Evolutionary conservation across 176 grass and related monocot species (phyloP).

Genomic region (Miscanthus lutarioriparius): DNA sequence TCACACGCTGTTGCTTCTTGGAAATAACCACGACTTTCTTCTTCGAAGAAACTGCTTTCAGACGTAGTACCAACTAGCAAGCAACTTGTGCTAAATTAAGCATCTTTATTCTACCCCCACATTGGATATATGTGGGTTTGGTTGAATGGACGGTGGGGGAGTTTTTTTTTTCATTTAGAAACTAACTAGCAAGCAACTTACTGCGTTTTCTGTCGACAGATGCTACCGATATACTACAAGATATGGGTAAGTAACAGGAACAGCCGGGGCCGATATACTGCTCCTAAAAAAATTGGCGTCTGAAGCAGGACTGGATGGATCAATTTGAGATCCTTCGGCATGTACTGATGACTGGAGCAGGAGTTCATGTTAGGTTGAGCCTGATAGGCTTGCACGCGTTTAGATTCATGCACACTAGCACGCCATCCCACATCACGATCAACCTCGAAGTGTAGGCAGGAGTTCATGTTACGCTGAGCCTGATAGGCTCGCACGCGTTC

Average conservation of each 20-base stretch:
- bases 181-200: not conserved
- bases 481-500: not conserved
- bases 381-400: not conserved
- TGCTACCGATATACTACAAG: too few relatives aligned
- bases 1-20: not conserved
- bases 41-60: conserved; percentile 1
- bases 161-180: too few relatives aligned
- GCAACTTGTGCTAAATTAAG: not conserved
- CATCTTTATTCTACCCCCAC: not conserved
- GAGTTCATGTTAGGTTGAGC: too few relatives aligned
- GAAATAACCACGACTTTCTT: not conserved
- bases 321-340: too few relatives aligned
- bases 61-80: not conserved
- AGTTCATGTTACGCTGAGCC: not conserved
- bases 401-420: not conserved
- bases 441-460: too few relatives aligned
- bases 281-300: not conserved
- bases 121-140: not conserved
- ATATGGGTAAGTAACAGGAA: not conserved
- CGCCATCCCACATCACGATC: not conserved
- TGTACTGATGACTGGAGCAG: too few relatives aligned
- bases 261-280: not conserved
- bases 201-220: not conserved
- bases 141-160: too few relatives aligned
- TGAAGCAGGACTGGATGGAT: not conserved